A percentile compares a stretch with the other conserved stretches of the same genome.
phyloP scores from a whole-genome alignment of 2,329 filamentous ascomycete species.

The Stemphylium vesicarium region DNA sequence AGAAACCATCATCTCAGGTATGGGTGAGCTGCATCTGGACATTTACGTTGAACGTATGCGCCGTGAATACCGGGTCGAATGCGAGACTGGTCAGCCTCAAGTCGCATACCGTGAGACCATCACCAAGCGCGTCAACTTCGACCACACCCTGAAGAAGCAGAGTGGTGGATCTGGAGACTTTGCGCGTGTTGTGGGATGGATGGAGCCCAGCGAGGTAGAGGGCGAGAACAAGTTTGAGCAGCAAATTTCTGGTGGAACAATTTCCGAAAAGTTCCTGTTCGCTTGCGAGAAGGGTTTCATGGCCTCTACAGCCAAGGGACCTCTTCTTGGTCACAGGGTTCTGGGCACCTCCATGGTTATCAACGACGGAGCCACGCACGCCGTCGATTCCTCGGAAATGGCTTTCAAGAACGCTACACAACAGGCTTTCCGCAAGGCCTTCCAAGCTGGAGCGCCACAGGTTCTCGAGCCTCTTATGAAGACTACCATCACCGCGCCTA shows the following conservation, averaged over 20 bases:
- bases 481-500: slow-evolving; percentile 92
- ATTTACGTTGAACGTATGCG: slow-evolving; percentile 98
- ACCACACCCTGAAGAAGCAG: slow-evolving; percentile 94
- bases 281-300: slow-evolving; percentile 97
- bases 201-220: slow-evolving; percentile 81
- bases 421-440: slow-evolving; percentile 95
- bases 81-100: slow-evolving; percentile 92
- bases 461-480: slow-evolving; percentile 98
- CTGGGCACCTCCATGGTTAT: slow-evolving; percentile 89
- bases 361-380: slow-evolving; percentile 95
- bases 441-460: slow-evolving; percentile 78
- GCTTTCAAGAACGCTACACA: slow-evolving; percentile 94
- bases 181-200: slow-evolving; percentile 86
- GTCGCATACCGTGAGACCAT: slow-evolving; percentile 98
- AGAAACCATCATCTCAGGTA: slow-evolving; percentile 97
- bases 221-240: slow-evolving; percentile 84
- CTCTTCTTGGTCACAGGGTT: slow-evolving; percentile 89
- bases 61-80: slow-evolving; percentile 95
- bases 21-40: slow-evolving; percentile 96
- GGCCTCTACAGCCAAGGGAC: slow-evolving; percentile 80
- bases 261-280: slow-evolving; percentile 93
- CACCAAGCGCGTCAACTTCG: slow-evolving; percentile 78
- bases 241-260: slow-evolving; percentile 85
- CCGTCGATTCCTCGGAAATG: slow-evolving; percentile 96
- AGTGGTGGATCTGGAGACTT: slow-evolving; percentile 95